Conservation (phyloP, 345 rosid species). For the Litchi chinensis region DNA sequence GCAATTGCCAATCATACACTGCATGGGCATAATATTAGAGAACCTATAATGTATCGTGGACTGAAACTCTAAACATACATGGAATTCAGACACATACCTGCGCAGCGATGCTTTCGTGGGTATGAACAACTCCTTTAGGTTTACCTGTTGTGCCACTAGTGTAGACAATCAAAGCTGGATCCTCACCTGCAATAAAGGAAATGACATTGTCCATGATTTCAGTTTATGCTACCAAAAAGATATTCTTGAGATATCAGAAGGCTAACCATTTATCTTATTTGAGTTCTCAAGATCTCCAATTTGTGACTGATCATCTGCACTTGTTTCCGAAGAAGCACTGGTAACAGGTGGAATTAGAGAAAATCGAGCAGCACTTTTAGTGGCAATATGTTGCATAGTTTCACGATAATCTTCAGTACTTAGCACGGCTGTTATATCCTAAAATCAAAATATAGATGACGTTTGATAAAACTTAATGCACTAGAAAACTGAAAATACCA, state of each 20-base stretch:
- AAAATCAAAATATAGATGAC: conserved; percentile 19
- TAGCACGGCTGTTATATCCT: conserved; percentile 80
- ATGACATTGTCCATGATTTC: conserved; percentile 23
- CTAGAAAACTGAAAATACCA: not conserved
- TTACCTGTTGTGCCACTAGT: conserved; percentile 99
- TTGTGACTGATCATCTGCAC: conserved; percentile 33
- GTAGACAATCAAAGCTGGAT: conserved; percentile 88
- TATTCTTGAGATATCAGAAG: conserved; percentile 5
- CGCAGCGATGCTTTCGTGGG: conserved; percentile 78
- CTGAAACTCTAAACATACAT: not conserved
- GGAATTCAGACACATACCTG: conserved; percentile 54
- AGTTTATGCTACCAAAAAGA: conserved; percentile 1
- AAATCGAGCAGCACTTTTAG: conserved; percentile 64
- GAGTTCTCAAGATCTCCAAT: conserved; percentile 32
- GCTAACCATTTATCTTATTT: conserved; percentile 22
- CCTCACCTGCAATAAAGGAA: conserved; percentile 50
- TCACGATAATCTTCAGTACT: conserved; percentile 76
- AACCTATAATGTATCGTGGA: not conserved
- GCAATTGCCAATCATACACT: not conserved
- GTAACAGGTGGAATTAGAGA: conserved; percentile 67
- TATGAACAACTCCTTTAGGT: conserved; percentile 98
- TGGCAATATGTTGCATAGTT: conserved; percentile 68
- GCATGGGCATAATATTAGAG: not conserved
- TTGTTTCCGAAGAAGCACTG: conserved; percentile 36
- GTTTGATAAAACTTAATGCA: not conserved